Evolutionary conservation across 169 alveolate genomes (phyloP), one percentile per base, ranked within the genome.

Genomic region (Cystoisospora suis): DNA sequence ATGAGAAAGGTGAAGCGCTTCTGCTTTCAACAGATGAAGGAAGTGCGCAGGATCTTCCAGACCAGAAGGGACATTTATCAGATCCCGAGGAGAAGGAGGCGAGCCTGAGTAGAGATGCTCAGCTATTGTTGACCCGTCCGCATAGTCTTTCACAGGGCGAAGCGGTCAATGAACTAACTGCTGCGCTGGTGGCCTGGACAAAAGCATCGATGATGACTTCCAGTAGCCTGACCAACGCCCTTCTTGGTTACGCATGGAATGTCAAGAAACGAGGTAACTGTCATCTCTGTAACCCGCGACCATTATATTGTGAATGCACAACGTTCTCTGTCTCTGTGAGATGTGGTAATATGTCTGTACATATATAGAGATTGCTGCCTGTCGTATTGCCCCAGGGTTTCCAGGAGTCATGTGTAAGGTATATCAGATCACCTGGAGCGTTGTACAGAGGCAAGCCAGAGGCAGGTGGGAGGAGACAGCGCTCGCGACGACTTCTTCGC

Each of bases 161-260:
- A n/a, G n/a, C n/a, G n/a, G n/a, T n/a, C n/a, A n/a, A n/a, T n/a
- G n/a, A n/a, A n/a, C n/a, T n/a, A n/a, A n/a, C n/a, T n/a, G n/a
- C n/a, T n/a, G n/a, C 83, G 27, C 83, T 72, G 27, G 47, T 72
- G 15, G 56, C 58, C 12, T 72, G 83, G 83, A 72, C 83, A 6
- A 46, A 38, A n/a, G 83, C 83, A 46, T 72, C 83, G 47, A 34
- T 38, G 83, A 38, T 40, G 56, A 72, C 83, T 0, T 29, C 58
- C 29, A 17, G 42, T 34, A 38, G 32, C 6, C 27, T 72, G 38
- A 72, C 83, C 27, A 72, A 72, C 32, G 83, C 83, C 56, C 27
- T 72, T 27, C 83, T 40, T 5, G 83, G 83, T 29, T 72, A 72
- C 56, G 83, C 83, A 38, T 72, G 83, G 83, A 72, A 34, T 38